Evolutionary conservation across 1,139 yeast species (phyloP).

Genomic region (Hansenula lynferdii): DNA sequence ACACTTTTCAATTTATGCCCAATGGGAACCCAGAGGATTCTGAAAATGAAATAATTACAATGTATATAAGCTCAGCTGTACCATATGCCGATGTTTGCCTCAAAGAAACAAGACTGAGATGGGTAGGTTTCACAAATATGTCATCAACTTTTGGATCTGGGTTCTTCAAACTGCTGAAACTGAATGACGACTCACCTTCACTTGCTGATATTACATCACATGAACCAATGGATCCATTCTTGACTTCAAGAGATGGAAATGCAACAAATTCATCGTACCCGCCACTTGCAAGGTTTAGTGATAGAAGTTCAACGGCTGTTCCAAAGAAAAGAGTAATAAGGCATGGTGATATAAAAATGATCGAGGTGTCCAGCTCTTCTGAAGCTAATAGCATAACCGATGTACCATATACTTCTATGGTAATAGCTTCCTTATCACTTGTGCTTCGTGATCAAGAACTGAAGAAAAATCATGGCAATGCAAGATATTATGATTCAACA

Average conservation of each 20-base stretch:
- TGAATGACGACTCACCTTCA: conserved; percentile 28
- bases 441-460: conserved; percentile 24
- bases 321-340: conserved; percentile 27
- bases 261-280: conserved; percentile 10
- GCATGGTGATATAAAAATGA: conserved; percentile 27
- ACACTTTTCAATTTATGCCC: conserved; percentile 18
- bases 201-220: conserved; percentile 18
- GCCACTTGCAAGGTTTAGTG: conserved; percentile 20
- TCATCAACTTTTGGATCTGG: conserved; percentile 14
- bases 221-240: conserved; percentile 1
- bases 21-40: conserved; percentile 10
- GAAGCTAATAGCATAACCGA: conserved; percentile 17
- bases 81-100: conserved; percentile 18
- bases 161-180: conserved; percentile 20
- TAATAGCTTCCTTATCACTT: conserved; percentile 31
- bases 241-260: conserved; percentile 2
- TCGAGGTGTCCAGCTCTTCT: conserved; percentile 19
- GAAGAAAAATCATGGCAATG: conserved; percentile 16
- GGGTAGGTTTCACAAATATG: conserved; percentile 20
- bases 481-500: conserved; percentile 15
- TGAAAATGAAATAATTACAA: conserved; percentile 13
- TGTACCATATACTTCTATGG: conserved; percentile 27
- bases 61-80: conserved; percentile 15
- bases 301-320: conserved; percentile 22
- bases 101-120: conserved; percentile 19